Evolutionary conservation across 495 filamentous ascomycete species (phyloP).

Genomic region (Talaromyces liani): DNA sequence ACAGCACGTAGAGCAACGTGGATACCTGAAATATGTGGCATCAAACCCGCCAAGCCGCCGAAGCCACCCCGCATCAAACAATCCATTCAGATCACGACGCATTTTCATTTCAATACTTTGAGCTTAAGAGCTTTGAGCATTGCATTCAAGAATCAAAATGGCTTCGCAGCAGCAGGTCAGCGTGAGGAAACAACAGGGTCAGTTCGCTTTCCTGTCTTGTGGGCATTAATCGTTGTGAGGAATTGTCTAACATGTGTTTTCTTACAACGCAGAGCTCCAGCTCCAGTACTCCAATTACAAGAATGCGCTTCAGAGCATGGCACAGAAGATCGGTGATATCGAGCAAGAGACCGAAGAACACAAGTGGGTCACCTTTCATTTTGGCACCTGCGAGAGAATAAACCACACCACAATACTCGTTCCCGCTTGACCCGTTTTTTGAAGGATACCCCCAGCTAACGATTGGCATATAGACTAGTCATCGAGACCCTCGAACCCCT

Average conservation of each 20-base stretch:
- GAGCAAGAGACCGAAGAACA: conserved; percentile 97
- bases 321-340: conserved; percentile 92
- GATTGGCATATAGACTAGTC: conserved; percentile 59
- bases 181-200: conserved; percentile 82
- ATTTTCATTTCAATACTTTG: background rate
- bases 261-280: conserved; percentile 68
- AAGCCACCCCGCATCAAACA: background rate
- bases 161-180: conserved; percentile 40
- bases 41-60: background rate
- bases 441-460: background rate
- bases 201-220: conserved; percentile 11
- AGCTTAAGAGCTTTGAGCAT: background rate
- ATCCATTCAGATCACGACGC: background rate
- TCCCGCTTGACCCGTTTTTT: background rate
- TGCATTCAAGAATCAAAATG: conserved; percentile 17
- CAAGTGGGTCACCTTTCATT: conserved; percentile 56
- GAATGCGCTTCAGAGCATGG: conserved; percentile 85
- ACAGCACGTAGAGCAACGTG: too few species aligned
- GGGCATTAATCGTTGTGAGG: conserved; percentile 14
- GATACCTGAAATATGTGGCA: background rate
- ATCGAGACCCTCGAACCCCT: conserved; percentile 88
- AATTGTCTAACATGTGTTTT: conserved; percentile 10
- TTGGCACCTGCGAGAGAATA: background rate
- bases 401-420: background rate
- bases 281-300: conserved; percentile 92